A percentile compares a stretch with the other conserved stretches of the same genome.
Evolutionary conservation across 108 stramenopile species (phyloP).

Genomic region (Asterionellopsis glacialis): DNA sequence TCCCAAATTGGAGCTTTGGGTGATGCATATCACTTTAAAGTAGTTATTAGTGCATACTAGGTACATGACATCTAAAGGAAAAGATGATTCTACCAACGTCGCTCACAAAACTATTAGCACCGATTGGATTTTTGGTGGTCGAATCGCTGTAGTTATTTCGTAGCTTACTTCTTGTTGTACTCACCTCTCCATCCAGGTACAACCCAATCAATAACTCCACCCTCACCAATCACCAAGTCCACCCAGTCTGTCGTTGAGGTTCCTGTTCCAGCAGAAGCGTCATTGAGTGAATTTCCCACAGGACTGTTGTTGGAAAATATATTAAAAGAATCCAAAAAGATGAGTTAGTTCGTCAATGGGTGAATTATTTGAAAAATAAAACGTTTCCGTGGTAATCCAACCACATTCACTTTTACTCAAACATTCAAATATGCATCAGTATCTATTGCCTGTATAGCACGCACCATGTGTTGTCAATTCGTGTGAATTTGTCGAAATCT

Average conservation of each 20-base stretch:
- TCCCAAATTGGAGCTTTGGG: too few species aligned
- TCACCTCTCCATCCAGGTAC: slow-evolving; percentile 86
- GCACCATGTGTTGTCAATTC: slow-evolving; percentile 73
- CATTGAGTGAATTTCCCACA: slow-evolving; percentile 49
- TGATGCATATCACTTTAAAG: too few species aligned
- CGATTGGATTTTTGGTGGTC: too few species aligned
- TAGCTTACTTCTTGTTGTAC: slow-evolving; percentile 32
- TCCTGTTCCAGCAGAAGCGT: slow-evolving; percentile 68
- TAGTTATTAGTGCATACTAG: too few species aligned
- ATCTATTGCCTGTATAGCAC: too few species aligned
- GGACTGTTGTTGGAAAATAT: slow-evolving; percentile 76
- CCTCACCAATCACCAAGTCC: slow-evolving; percentile 74
- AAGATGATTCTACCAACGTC: too few species aligned
- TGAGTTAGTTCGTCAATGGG: not conserved
- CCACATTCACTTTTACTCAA: slow-evolving; percentile 17
- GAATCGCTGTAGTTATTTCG: too few species aligned
- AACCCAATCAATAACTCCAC: slow-evolving; percentile 86
- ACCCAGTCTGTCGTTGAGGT: slow-evolving; percentile 84
- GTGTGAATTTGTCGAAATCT: slow-evolving; percentile 65
- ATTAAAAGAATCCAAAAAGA: slow-evolving; percentile 52
- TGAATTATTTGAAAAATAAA: too few species aligned
- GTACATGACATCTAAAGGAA: too few species aligned
- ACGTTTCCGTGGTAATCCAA: not conserved
- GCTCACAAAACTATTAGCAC: too few species aligned
- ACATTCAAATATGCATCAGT: too few species aligned